Evolutionary conservation across 768 basidiomycete genomes (phyloP).

Genomic region (Leccinum barrowsii): DNA sequence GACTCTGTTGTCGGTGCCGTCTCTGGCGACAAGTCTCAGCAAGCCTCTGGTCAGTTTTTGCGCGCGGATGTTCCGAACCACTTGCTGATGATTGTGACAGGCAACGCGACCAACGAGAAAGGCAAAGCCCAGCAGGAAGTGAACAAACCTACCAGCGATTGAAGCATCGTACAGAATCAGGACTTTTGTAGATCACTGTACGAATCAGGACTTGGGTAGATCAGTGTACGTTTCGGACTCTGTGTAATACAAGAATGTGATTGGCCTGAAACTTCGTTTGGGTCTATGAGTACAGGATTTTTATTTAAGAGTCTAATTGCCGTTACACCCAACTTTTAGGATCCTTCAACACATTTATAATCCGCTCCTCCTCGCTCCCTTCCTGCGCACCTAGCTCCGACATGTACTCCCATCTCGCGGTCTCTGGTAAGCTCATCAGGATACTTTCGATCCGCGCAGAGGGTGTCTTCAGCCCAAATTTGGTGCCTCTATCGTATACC

Average conservation of each 20-base stretch:
- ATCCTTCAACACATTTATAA: conserved; percentile 57
- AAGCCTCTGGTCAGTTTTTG: conserved; percentile 39
- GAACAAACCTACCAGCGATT: conserved; percentile 36
- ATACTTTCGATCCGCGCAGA: conserved; percentile 88
- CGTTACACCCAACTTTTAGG: conserved; percentile 62
- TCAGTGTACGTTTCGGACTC: neutral
- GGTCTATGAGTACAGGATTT: too few relatives aligned
- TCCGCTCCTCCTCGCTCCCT: conserved; percentile 62
- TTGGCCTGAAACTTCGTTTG: neutral
- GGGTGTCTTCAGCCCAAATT: conserved; percentile 81
- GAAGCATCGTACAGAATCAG: neutral
- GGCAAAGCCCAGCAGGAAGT: conserved; percentile 51
- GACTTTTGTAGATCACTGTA: neutral
- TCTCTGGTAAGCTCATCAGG: conserved; percentile 85
- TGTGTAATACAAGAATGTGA: neutral
- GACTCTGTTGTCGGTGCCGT: conserved; percentile 54
- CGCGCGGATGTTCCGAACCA: rapidly evolving
- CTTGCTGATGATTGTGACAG: conserved; percentile 24
- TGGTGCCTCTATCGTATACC: conserved; percentile 83
- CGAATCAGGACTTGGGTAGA: too few relatives aligned
- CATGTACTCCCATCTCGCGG: conserved; percentile 89
- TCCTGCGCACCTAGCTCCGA: conserved; percentile 61
- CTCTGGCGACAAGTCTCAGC: conserved; percentile 52
- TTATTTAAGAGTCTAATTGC: neutral
- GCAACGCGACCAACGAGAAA: conserved; percentile 52